phyloP scores from a whole-genome alignment of 2,329 filamentous ascomycete genomes.

The Cadophora malorum region DNA sequence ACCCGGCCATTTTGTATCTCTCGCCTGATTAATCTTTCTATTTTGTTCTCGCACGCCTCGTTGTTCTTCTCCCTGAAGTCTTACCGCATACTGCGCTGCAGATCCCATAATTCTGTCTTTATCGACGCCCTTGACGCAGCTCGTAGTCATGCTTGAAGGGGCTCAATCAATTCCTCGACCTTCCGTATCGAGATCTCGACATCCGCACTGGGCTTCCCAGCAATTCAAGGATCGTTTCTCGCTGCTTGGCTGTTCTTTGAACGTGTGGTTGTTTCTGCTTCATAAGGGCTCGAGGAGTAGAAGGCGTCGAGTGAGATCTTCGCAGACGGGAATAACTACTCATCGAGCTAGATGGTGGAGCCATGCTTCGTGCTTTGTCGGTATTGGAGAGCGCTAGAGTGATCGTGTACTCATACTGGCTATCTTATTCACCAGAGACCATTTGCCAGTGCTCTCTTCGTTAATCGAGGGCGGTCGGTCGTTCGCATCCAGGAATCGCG shows the following conservation, averaged over 20 bases:
- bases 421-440: no score
- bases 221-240: not conserved
- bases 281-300: not conserved
- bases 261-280: not conserved
- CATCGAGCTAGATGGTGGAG: not conserved
- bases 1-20: not conserved
- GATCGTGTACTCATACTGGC: not conserved
- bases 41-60: conserved; percentile 2
- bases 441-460: no score
- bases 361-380: not conserved
- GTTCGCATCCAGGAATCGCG: no score
- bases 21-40: not conserved
- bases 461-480: no score
- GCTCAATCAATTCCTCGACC: not conserved
- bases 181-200: not conserved
- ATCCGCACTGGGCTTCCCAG: conserved; percentile 1
- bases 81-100: not conserved
- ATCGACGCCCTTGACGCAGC: not conserved
- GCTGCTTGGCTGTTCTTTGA: not conserved
- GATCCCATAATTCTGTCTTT: not conserved
- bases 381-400: not conserved
- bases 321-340: not conserved
- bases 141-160: conserved; percentile 1
- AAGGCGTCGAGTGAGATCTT: not conserved
- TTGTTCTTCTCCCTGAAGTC: conserved; percentile 1